These are phyloP conservation scores for Candida tallmaniae DNA, from an alignment of 805 yeast species.

Conservation along the genomic window DNA sequence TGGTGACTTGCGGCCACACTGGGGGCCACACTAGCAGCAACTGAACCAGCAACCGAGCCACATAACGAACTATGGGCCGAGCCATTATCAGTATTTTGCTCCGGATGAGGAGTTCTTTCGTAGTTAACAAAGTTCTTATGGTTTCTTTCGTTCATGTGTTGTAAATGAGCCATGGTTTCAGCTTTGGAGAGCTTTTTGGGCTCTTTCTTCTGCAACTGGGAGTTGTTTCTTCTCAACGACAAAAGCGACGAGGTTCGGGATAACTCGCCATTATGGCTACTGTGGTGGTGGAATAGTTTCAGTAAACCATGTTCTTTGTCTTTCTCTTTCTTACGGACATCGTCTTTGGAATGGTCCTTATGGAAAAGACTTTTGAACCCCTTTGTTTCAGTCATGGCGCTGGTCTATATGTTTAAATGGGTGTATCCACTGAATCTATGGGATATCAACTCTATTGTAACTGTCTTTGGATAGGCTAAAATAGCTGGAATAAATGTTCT, in stretches of 20 bases:
- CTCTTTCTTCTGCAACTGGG: slow-evolving; percentile 10
- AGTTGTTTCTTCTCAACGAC: slow-evolving; percentile 17
- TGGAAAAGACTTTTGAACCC: slow-evolving; percentile 3
- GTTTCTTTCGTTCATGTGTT: slow-evolving; percentile 26
- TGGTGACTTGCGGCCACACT: slow-evolving; percentile 10
- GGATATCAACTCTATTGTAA: too few species aligned
- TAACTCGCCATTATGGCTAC: slow-evolving; percentile 46
- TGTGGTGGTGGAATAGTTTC: slow-evolving; percentile 6
- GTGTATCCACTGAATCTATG: too few species aligned
- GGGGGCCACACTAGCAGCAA: background rate
- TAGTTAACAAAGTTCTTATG: slow-evolving; percentile 9
- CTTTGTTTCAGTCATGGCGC: slow-evolving; percentile 5
- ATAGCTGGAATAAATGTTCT: too few species aligned
- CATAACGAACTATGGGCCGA: background rate
- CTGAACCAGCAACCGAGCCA: too few species aligned
- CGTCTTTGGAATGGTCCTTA: slow-evolving; percentile 1
- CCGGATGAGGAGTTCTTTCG: slow-evolving; percentile 3
- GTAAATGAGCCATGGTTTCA: slow-evolving; percentile 36
- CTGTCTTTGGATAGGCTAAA: too few species aligned
- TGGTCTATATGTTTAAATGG: too few species aligned
- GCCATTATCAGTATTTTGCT: background rate
- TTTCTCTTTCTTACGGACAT: slow-evolving; percentile 1
- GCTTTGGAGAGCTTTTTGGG: slow-evolving; percentile 22
- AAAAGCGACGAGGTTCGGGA: slow-evolving; percentile 17
- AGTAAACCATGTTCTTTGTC: slow-evolving; percentile 1